Evolutionary conservation across 2,329 filamentous ascomycete genomes (phyloP).

Genomic region (Coniochaeta sp.): DNA sequence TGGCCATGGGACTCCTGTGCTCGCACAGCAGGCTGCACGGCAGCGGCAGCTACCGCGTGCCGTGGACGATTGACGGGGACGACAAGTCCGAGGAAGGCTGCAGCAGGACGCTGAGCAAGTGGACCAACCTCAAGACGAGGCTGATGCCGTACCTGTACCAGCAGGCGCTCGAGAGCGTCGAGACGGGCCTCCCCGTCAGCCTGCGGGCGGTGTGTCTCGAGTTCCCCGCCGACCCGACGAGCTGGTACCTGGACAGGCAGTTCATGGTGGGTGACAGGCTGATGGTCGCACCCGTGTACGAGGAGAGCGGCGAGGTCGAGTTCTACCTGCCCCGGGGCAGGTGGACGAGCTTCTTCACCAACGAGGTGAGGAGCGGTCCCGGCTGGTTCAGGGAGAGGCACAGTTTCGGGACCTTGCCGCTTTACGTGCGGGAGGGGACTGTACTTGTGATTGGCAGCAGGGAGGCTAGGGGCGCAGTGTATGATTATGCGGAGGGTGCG

Average conservation of each 20-base stretch:
- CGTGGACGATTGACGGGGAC: conserved; percentile 64
- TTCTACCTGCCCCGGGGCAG: conserved; percentile 53
- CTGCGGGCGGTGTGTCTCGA: conserved; percentile 62
- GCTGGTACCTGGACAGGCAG: conserved; percentile 61
- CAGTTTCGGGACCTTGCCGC: conserved; percentile 48
- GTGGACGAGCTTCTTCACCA: conserved; percentile 42
- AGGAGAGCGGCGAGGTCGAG: conserved; percentile 54
- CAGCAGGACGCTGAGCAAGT: conserved; percentile 40
- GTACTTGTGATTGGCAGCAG: conserved; percentile 37
- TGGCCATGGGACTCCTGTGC: conserved; percentile 66
- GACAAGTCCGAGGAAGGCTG: conserved; percentile 47
- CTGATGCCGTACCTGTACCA: conserved; percentile 46
- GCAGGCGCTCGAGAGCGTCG: conserved; percentile 25
- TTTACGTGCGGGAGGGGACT: conserved; percentile 50
- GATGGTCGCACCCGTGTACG: conserved; percentile 58
- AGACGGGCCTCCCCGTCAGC: conserved; percentile 24
- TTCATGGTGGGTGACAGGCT: conserved; percentile 66
- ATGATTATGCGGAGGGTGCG: conserved; percentile 38
- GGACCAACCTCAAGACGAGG: conserved; percentile 42
- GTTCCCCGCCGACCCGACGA: conserved; percentile 63
- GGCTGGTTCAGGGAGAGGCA: conserved; percentile 56
- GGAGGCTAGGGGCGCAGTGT: conserved; percentile 32
- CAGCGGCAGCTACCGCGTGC: conserved; percentile 64
- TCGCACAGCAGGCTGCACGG: conserved; percentile 66
- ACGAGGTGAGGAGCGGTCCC: conserved; percentile 40